These are phyloP conservation scores for Calonectria pseudoturangicola DNA, from an alignment of 2,329 filamentous ascomycete genomes.

Conservation along the genomic window DNA sequence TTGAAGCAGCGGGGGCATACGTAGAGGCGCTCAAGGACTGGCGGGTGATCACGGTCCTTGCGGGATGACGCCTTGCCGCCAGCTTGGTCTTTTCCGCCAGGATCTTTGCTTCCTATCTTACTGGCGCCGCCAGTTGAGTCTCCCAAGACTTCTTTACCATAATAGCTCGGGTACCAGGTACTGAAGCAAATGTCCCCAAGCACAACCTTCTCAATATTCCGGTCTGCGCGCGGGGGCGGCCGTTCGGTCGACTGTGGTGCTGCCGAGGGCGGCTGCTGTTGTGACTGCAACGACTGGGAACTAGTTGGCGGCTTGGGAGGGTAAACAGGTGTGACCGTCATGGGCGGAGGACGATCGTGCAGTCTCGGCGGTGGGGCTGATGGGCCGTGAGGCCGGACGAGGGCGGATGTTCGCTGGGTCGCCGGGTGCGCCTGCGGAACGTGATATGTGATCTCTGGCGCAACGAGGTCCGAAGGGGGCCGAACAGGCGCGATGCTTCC, in stretches of 20 bases:
- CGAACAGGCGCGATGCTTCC: constrained; percentile 48
- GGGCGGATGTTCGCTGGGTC: constrained; percentile 53
- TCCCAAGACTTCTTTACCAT: constrained; percentile 81
- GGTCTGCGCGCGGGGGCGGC: constrained; percentile 70
- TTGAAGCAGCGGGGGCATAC: constrained; percentile 97
- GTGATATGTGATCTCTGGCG: constrained; percentile 65
- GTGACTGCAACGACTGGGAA: constrained; percentile 6
- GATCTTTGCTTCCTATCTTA: constrained; percentile 56
- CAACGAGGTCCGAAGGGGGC: constrained; percentile 60
- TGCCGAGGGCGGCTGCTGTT: not conserved
- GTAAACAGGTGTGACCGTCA: constrained; percentile 58
- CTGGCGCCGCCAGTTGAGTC: constrained; percentile 62
- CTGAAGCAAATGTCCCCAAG: constrained; percentile 89
- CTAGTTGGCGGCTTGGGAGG: constrained; percentile 59
- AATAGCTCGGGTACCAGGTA: constrained; percentile 95
- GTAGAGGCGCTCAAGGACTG: constrained; percentile 81
- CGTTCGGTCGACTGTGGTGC: constrained; percentile 54
- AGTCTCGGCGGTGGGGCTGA: constrained; percentile 57
- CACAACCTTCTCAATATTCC: constrained; percentile 91
- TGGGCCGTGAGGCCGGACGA: constrained; percentile 60
- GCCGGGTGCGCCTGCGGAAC: constrained; percentile 58
- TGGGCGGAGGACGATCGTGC: constrained; percentile 53
- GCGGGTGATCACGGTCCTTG: constrained; percentile 60
- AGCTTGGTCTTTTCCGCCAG: constrained; percentile 53
- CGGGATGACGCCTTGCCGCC: constrained; percentile 56